These are phyloP conservation scores for Gonapodya sp. DNA, from an alignment of 192 early-diverging fungal genomes.

Conservation along the genomic window DNA sequence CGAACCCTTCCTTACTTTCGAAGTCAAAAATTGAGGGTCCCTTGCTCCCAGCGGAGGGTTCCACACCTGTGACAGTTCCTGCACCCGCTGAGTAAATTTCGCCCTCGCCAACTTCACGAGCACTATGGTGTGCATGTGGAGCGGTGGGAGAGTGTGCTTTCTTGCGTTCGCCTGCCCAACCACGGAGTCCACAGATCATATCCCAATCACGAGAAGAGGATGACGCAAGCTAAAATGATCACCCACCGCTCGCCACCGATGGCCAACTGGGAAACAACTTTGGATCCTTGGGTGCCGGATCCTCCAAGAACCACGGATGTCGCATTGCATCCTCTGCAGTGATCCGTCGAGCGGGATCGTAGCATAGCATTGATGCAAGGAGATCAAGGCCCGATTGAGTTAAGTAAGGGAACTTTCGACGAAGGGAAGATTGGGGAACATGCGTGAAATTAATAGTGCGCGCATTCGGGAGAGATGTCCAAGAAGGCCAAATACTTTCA, in stretches of 20 bases:
- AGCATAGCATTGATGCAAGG: conserved; percentile 59
- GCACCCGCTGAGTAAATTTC: not conserved
- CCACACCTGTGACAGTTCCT: not conserved
- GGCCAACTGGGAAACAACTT: conserved; percentile 93
- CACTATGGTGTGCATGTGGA: not conserved
- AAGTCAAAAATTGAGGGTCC: not conserved
- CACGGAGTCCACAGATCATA: not conserved
- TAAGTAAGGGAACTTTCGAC: conserved; percentile 35
- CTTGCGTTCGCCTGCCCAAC: not conserved
- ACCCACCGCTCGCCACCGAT: conserved; percentile 49
- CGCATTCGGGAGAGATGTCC: conserved; percentile 48
- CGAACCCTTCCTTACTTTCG: not conserved
- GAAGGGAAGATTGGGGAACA: conserved; percentile 33
- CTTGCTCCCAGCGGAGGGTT: not conserved
- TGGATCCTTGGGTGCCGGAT: conserved; percentile 82
- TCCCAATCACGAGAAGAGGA: not conserved
- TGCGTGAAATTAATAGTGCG: conserved; percentile 64
- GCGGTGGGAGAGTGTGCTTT: not conserved
- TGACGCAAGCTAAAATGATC: not conserved
- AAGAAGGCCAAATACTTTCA: conserved; percentile 66
- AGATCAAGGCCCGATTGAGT: conserved; percentile 75
- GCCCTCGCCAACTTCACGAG: too few species aligned
- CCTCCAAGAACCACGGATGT: conserved; percentile 85
- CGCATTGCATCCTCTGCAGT: conserved; percentile 79
- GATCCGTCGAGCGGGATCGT: conserved; percentile 80